phyloP scores from a whole-genome alignment of 2,329 filamentous ascomycete genomes.

The Aspergillus melleus region DNA sequence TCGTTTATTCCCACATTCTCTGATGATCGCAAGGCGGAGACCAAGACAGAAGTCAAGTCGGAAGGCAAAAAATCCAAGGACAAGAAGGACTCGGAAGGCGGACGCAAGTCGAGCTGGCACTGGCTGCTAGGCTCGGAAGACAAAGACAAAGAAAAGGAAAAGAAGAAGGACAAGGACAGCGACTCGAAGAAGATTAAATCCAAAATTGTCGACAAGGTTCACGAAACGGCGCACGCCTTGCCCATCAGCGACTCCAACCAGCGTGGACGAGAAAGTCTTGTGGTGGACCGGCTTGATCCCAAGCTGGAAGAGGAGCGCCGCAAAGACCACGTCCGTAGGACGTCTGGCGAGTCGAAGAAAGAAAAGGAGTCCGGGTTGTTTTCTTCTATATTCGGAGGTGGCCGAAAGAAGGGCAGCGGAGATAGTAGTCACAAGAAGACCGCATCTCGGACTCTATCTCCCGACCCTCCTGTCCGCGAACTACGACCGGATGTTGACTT shows the following conservation, averaged over 20 bases:
- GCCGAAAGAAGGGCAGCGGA: conserved; percentile 81
- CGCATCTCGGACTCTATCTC: conserved; percentile 71
- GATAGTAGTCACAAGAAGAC: conserved; percentile 75
- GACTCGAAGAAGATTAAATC: conserved; percentile 60
- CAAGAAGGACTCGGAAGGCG: conserved; percentile 71
- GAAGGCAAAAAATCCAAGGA: conserved; percentile 66
- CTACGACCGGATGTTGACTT: conserved; percentile 89
- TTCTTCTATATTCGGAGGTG: conserved; percentile 85
- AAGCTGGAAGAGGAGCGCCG: conserved; percentile 71
- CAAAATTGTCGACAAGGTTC: conserved; percentile 56
- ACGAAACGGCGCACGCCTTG: conserved; percentile 79
- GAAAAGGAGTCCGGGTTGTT: conserved; percentile 88
- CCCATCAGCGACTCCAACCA: conserved; percentile 73
- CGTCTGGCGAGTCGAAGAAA: conserved; percentile 68
- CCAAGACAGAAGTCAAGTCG: conserved; percentile 63
- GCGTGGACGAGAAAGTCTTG: conserved; percentile 72
- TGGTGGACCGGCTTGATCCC: conserved; percentile 76
- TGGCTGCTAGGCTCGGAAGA: conserved; percentile 77
- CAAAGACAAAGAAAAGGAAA: conserved; percentile 58
- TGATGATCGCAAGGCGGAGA: conserved; percentile 71
- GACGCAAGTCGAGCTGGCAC: conserved; percentile 74
- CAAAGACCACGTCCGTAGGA: conserved; percentile 75
- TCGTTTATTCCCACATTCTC: conserved; percentile 76
- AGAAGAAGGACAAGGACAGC: conserved; percentile 63
- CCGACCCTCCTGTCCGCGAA: conserved; percentile 72